Conservation (phyloP, 192 early-diverging fungal genomes). For the Coemansia asiatica region DNA sequence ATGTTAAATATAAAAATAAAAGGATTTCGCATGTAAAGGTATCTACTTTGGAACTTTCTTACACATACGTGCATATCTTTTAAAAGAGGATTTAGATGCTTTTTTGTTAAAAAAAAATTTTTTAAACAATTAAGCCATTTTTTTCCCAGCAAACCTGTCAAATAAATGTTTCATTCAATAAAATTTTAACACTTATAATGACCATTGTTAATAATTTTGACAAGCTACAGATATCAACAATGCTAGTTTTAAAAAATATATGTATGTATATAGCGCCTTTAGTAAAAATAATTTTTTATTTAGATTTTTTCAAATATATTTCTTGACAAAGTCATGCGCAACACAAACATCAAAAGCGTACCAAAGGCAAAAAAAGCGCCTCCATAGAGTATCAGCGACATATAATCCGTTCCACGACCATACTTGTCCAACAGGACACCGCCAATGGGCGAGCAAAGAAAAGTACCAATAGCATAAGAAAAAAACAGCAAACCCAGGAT, state of each 20-base stretch:
- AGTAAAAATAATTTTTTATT: no score
- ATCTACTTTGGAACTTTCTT: no score
- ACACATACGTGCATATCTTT: no score
- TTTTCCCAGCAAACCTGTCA: background rate
- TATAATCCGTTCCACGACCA: conserved; percentile 27
- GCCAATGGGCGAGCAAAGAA: conserved; percentile 27
- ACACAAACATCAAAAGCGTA: background rate
- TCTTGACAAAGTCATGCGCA: background rate
- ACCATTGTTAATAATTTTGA: no score
- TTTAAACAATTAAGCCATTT: background rate
- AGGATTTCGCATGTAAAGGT: no score
- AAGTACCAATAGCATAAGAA: conserved; percentile 21
- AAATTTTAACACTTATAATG: no score
- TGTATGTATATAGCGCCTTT: no score
- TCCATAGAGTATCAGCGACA: conserved; percentile 28
- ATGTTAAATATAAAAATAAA: no score
- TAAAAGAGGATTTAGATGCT: no score
- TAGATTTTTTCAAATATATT: background rate
- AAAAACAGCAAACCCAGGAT: conserved; percentile 34
- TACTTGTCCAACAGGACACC: conserved; percentile 37
- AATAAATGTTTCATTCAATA: background rate
- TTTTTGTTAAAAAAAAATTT: no score
- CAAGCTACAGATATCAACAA: no score
- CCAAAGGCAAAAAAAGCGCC: conserved; percentile 28
- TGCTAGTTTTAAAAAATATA: no score